Evolutionary conservation across 2,329 filamentous ascomycete species (phyloP).

Genomic region (Neofusicoccum umdonicola): DNA sequence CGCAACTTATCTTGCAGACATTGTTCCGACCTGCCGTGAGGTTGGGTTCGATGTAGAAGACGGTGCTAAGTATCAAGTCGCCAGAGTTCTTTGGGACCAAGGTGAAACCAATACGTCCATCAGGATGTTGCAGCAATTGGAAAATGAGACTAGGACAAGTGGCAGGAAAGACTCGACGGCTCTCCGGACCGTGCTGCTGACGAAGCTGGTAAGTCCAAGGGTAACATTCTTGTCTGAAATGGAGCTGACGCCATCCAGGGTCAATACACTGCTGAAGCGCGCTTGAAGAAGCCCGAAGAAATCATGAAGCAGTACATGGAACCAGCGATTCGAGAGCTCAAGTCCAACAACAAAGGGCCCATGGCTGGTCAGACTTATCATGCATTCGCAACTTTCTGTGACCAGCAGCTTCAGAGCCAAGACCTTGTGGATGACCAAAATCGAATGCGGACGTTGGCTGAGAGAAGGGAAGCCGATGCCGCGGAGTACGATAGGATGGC

Average conservation of each 20-base stretch:
- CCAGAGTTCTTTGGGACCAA: conserved; percentile 90
- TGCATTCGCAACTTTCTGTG: conserved; percentile 92
- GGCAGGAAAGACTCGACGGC: conserved; percentile 24
- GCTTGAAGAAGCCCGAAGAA: conserved; percentile 83
- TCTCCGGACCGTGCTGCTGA: conserved; percentile 66
- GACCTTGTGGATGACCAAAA: conserved; percentile 82
- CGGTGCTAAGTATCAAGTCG: conserved; percentile 75
- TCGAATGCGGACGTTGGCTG: conserved; percentile 73
- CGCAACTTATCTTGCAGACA: conserved; percentile 75
- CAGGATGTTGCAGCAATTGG: conserved; percentile 74
- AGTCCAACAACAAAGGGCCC: conserved; percentile 62
- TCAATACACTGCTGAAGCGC: conserved; percentile 83
- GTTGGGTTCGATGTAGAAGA: conserved; percentile 76
- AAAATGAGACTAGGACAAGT: conserved; percentile 18
- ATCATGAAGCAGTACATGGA: conserved; percentile 86
- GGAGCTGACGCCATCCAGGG: conserved; percentile 50
- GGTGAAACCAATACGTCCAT: conserved; percentile 89
- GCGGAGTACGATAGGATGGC: conserved; percentile 65
- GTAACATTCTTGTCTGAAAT: neutral
- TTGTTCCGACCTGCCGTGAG: conserved; percentile 67
- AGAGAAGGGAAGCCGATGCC: conserved; percentile 80
- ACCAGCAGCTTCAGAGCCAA: conserved; percentile 85
- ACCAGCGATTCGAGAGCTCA: conserved; percentile 79
- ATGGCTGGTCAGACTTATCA: conserved; percentile 89
- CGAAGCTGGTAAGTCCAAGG: conserved; percentile 62